Evolutionary conservation across 2,329 filamentous ascomycete species (phyloP).

Genomic region (Neonectria coccinea): DNA sequence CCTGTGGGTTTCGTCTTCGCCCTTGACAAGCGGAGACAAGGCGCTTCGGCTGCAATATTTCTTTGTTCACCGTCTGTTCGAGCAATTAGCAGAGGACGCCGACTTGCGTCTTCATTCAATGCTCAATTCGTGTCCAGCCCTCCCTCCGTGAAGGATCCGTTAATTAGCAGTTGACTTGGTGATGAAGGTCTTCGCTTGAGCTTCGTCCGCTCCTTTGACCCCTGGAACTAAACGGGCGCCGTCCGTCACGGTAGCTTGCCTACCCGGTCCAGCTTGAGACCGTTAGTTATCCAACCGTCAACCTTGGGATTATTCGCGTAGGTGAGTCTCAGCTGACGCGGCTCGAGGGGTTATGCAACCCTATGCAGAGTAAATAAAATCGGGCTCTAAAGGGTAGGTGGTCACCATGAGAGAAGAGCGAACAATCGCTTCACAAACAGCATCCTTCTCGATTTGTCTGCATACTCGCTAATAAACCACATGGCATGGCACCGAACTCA

Average conservation of each 20-base stretch:
- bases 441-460: slow-evolving; percentile 3
- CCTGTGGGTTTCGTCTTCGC: slow-evolving; percentile 12
- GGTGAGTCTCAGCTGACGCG: not conserved
- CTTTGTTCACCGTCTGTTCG: not conserved
- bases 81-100: not conserved
- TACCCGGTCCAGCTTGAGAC: not conserved
- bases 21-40: slow-evolving; percentile 12
- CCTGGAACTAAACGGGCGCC: slow-evolving; percentile 10
- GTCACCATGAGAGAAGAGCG: not conserved
- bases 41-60: not conserved
- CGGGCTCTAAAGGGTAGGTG: too few relatives aligned
- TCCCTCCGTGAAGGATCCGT: too few relatives aligned
- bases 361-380: not conserved
- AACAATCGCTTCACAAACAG: not conserved
- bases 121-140: too few relatives aligned
- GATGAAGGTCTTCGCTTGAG: not conserved
- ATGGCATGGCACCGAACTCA: slow-evolving; percentile 1
- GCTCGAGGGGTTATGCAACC: not conserved
- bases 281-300: not conserved
- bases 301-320: not conserved
- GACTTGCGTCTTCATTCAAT: not conserved
- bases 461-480: not conserved
- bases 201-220: not conserved
- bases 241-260: slow-evolving; percentile 12
- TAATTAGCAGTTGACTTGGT: not conserved